Evolutionary conservation across 108 stramenopile genomes (phyloP).

Genomic region (Nitzschia palea): DNA sequence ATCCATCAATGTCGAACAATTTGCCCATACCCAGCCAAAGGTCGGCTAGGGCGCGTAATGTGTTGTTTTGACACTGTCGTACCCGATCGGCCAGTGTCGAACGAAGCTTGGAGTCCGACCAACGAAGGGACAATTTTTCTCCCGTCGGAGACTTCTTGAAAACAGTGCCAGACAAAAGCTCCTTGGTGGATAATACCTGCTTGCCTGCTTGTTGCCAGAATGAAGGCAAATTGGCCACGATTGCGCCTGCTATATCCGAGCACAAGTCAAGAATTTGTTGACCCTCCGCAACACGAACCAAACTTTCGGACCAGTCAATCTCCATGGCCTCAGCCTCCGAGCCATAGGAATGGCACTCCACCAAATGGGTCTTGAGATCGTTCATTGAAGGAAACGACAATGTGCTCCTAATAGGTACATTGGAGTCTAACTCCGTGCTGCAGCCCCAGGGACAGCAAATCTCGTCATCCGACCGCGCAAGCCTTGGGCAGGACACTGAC

Average conservation of each 20-base stretch:
- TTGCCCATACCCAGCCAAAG: neutral
- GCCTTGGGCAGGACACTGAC: neutral
- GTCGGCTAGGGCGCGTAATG: neutral
- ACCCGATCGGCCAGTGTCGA: neutral
- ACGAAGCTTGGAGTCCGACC: neutral
- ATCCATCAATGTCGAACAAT: neutral
- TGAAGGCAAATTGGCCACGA: neutral
- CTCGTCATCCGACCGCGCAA: neutral
- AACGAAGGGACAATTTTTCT: neutral
- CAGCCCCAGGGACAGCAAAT: conserved; percentile 20
- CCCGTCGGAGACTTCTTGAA: conserved; percentile 13
- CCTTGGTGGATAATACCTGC: neutral
- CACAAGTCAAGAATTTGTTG: neutral
- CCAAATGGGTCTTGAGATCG: neutral
- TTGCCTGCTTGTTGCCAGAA: neutral
- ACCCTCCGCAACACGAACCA: neutral
- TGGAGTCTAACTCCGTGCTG: neutral
- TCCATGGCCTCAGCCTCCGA: neutral
- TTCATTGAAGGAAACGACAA: neutral
- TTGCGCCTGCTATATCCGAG: neutral
- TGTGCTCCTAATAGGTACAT: neutral
- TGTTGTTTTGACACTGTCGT: neutral
- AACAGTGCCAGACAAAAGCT: neutral
- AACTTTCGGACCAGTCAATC: neutral
- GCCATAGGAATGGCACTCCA: conserved; percentile 5